Evolutionary conservation across 2,329 filamentous ascomycete species (phyloP), one percentile per base, ranked within the genome.

Genomic region (Colletotrichum abscissum): DNA sequence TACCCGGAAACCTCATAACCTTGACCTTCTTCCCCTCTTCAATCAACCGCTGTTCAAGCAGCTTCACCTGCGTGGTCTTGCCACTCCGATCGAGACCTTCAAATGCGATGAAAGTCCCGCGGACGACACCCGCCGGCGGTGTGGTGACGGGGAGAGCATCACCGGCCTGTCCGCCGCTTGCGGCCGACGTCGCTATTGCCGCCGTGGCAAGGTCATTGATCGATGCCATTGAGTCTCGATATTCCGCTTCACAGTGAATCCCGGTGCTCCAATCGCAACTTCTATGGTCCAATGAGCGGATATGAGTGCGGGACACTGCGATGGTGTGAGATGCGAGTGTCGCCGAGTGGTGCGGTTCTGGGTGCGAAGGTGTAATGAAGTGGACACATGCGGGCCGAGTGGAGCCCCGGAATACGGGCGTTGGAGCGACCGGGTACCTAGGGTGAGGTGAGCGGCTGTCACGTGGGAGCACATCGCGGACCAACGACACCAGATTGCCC

Each of bases 51-150:
- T 89, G 82, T 82, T 89, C 87, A 63, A 98, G 86, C 58, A 91
- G 84, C 78, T 92, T 89, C 77, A 94, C 95, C 88, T 98, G 95
- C 42, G 95, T 97, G 26, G 95, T 96, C 88, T 98, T 98, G 69
- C 95, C 95, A 56, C 95, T 95, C 76, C 95, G 91, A 79, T 98
- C 95, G 74, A 98, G 87, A 2, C 95, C 95, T 85, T 98, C 95
- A 69, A 98, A 90, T 5, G 96, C 93, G 66, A 98, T 90, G 38
- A 98, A 89, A 14, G 92, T 91, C 59, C 95, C 95, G 59, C 92
- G 88, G 63, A 82, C 81, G 2, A 78, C 73, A 14, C 57, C 73
- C 35, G 69, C 60, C 30, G 65, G 42, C 26, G 72, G 67, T 14
- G 63, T 55, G 8, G 55, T 46, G 28, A 33, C 56, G 26, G 64